Percentiles rank a stretch among this genome's conserved stretches.
These are phyloP conservation scores for Macroventuria anomochaeta DNA, from an alignment of 2,329 filamentous ascomycete species.

Conservation along the genomic window DNA sequence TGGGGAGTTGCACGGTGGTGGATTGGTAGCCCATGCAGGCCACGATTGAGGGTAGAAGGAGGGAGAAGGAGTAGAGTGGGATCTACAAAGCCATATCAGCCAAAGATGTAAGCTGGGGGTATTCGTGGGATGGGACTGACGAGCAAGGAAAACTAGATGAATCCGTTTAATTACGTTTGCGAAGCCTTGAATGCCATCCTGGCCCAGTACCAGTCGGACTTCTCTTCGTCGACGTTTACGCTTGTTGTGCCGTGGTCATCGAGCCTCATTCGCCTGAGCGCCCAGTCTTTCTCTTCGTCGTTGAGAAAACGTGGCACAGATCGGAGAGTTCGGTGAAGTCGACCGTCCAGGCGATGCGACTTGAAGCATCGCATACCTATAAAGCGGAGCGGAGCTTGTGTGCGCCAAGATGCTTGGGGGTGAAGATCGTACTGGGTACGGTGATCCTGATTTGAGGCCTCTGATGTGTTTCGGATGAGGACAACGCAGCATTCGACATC, in stretches of 20 bases:
- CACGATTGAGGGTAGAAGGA: conserved; percentile 51
- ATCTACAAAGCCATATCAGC: conserved; percentile 8
- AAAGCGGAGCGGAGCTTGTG: neutral
- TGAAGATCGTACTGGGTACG: neutral
- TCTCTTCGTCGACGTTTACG: conserved; percentile 46
- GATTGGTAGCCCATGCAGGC: conserved; percentile 50
- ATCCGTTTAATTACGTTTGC: conserved; percentile 50
- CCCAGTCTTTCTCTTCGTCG: conserved; percentile 36
- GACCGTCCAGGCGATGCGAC: neutral
- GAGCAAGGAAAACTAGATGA: conserved; percentile 48
- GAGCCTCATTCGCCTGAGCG: conserved; percentile 36
- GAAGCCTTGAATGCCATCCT: conserved; percentile 38
- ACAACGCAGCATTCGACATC: no score
- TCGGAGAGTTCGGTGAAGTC: neutral
- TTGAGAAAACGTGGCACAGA: conserved; percentile 41
- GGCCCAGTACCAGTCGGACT: conserved; percentile 53
- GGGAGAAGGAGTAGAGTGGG: conserved; percentile 37
- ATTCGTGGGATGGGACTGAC: conserved; percentile 10
- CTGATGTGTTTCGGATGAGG: no score
- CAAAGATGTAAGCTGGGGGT: neutral
- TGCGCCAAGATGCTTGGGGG: neutral
- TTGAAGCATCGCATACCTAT: neutral
- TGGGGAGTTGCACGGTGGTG: conserved; percentile 47
- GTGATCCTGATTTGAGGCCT: no score
- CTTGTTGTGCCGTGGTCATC: conserved; percentile 35